phyloP scores from a whole-genome alignment of 495 filamentous ascomycete species.

The Xylaria curta region DNA sequence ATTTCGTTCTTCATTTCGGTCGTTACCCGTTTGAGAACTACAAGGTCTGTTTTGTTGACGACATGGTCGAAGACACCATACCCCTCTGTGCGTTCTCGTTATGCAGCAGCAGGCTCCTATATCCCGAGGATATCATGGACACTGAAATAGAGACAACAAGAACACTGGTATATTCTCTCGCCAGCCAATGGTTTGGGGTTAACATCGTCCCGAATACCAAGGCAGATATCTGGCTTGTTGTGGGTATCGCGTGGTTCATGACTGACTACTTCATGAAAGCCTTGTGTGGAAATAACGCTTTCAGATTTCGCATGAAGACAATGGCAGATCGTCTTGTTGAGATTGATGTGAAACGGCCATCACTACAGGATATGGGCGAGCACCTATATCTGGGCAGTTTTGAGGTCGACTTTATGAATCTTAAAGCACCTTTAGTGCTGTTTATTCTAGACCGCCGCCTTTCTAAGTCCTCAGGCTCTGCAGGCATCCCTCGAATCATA shows the following conservation, averaged over 20 bases:
- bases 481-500: constrained; percentile 84
- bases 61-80: constrained; percentile 72
- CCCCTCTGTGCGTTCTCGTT: constrained; percentile 83
- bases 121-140: constrained; percentile 81
- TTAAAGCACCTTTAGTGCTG: constrained; percentile 90
- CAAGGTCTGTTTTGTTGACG: constrained; percentile 93
- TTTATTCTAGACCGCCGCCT: constrained; percentile 92
- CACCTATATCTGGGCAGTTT: constrained; percentile 79
- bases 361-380: constrained; percentile 78
- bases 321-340: constrained; percentile 82
- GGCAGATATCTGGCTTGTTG: constrained; percentile 87
- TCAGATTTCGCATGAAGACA: constrained; percentile 86
- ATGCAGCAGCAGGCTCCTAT: constrained; percentile 85
- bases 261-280: constrained; percentile 88
- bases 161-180: constrained; percentile 78
- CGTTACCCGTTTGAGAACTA: constrained; percentile 87
- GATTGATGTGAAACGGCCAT: constrained; percentile 80
- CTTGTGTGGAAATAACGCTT: constrained; percentile 93
- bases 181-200: constrained; percentile 93
- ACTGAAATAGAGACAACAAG: constrained; percentile 79
- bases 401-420: constrained; percentile 84
- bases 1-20: constrained; percentile 82
- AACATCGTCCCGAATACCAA: constrained; percentile 81
- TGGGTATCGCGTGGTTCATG: constrained; percentile 91
- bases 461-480: constrained; percentile 81